Percentiles rank a stretch among this genome's conserved stretches.
These are phyloP conservation scores for Xylariales sp. DNA, from an alignment of 2,329 filamentous ascomycete species.

Conservation along the genomic window DNA sequence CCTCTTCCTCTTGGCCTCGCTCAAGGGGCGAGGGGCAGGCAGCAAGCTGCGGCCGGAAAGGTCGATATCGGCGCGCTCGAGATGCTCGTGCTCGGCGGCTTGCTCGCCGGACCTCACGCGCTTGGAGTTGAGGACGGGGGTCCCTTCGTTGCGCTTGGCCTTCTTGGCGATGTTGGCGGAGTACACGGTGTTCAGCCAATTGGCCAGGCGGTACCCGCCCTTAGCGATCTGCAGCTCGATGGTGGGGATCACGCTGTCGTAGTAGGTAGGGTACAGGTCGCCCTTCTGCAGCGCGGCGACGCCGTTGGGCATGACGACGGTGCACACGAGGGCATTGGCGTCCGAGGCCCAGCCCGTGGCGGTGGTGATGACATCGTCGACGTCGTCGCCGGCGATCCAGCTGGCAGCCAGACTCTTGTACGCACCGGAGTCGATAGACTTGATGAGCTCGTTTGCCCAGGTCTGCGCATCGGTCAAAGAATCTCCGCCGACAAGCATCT, in stretches of 20 bases:
- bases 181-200: conserved; percentile 23
- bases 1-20: conserved; percentile 21
- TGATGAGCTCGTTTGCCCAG: too few species aligned
- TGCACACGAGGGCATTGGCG: conserved; percentile 37
- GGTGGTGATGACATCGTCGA: conserved; percentile 23
- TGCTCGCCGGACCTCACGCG: too few species aligned
- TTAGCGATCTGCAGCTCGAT: conserved; percentile 40
- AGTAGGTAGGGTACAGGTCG: conserved; percentile 35
- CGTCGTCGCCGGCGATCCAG: conserved; percentile 31
- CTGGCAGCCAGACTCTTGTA: conserved; percentile 28
- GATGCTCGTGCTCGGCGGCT: too few species aligned
- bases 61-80: too few species aligned
- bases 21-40: conserved; percentile 17
- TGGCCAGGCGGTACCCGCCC: conserved; percentile 34
- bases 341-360: conserved; percentile 36
- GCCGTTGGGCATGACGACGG: conserved; percentile 35
- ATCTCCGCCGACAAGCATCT: conserved; percentile 34
- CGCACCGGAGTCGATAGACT: conserved; percentile 32
- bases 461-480: conserved; percentile 28
- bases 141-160: conserved; percentile 8
- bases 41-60: conserved; percentile 18
- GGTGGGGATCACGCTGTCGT: conserved; percentile 31
- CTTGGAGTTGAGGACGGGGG: not conserved
- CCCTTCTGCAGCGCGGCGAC: conserved; percentile 29
- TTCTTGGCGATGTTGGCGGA: conserved; percentile 12